Conservation (phyloP, 208 protist species). For the Trypanosoma boissoni region DNA sequence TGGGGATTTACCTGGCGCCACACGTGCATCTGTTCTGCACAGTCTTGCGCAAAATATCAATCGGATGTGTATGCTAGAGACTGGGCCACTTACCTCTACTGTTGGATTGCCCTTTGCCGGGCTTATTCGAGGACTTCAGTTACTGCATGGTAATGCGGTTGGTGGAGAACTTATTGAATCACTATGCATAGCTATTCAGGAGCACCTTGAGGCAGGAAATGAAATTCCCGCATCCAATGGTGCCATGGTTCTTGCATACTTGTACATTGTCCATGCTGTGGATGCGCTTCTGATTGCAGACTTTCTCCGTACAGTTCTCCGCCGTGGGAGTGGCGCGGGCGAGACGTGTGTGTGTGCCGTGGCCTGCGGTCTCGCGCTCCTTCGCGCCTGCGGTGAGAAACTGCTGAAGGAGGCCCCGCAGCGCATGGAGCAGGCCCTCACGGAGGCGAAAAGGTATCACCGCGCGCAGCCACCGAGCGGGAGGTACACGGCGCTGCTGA, state of each 20-base stretch:
- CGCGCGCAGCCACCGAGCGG: constrained; percentile 17
- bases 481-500: constrained; percentile 51
- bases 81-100: constrained; percentile 49
- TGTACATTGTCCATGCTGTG: constrained; percentile 71
- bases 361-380: constrained; percentile 52
- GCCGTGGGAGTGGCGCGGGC: constrained; percentile 17
- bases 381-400: constrained; percentile 79
- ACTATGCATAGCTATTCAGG: constrained; percentile 41
- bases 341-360: constrained; percentile 39
- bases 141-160: constrained; percentile 64
- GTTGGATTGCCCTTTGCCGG: constrained; percentile 70
- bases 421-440: constrained; percentile 52
- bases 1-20: constrained; percentile 30
- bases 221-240: constrained; percentile 54
- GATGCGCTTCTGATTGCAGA: constrained; percentile 55
- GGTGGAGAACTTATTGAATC: constrained; percentile 68
- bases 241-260: constrained; percentile 65
- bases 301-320: constrained; percentile 47
- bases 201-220: constrained; percentile 38
- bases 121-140: constrained; percentile 69
- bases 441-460: constrained; percentile 29
- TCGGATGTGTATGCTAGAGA: constrained; percentile 50
- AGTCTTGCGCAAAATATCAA: constrained; percentile 53
- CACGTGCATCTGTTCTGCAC: constrained; percentile 52
- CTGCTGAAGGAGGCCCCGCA: constrained; percentile 68